Conservation (phyloP, 2,329 filamentous ascomycete genomes). For the Gliomastix tumulicola region DNA sequence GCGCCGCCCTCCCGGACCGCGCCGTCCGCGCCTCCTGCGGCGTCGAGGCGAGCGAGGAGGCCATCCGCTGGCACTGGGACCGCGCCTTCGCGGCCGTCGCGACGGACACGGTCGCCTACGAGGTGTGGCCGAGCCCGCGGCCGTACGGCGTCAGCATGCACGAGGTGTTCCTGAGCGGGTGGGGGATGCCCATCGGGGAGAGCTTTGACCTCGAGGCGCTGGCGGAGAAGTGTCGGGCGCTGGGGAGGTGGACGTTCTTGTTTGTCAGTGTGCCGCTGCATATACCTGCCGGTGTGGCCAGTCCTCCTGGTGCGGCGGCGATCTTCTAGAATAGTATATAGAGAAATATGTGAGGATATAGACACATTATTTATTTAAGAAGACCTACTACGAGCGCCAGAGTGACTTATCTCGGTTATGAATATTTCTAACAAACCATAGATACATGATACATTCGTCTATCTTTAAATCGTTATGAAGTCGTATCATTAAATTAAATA, state of each 20-base stretch:
- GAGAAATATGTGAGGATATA: not conserved
- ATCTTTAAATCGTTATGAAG: too few species aligned
- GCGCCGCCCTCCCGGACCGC: constrained; percentile 32
- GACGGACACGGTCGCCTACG: constrained; percentile 32
- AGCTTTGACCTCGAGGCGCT: constrained; percentile 14
- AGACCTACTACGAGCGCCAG: too few species aligned
- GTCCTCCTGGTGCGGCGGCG: constrained; percentile 35
- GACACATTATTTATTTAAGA: not conserved
- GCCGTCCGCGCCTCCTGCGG: constrained; percentile 27
- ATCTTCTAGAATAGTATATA: constrained; percentile 23
- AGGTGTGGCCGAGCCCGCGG: constrained; percentile 25
- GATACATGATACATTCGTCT: too few species aligned
- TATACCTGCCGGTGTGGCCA: constrained; percentile 35
- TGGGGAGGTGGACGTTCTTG: constrained; percentile 42
- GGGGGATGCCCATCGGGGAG: constrained; percentile 32
- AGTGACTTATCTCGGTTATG: too few species aligned
- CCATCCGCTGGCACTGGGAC: constrained; percentile 38
- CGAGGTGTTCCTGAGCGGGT: constrained; percentile 39
- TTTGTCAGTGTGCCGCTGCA: constrained; percentile 39
- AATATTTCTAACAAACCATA: too few species aligned
- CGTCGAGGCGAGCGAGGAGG: constrained; percentile 27
- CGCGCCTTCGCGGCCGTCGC: constrained; percentile 37
- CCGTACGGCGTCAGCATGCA: constrained; percentile 19
- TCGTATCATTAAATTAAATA: too few species aligned
- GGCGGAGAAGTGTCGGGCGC: constrained; percentile 42